phyloP scores from a whole-genome alignment of 495 filamentous ascomycete species.

The Aspergillus wentii region DNA sequence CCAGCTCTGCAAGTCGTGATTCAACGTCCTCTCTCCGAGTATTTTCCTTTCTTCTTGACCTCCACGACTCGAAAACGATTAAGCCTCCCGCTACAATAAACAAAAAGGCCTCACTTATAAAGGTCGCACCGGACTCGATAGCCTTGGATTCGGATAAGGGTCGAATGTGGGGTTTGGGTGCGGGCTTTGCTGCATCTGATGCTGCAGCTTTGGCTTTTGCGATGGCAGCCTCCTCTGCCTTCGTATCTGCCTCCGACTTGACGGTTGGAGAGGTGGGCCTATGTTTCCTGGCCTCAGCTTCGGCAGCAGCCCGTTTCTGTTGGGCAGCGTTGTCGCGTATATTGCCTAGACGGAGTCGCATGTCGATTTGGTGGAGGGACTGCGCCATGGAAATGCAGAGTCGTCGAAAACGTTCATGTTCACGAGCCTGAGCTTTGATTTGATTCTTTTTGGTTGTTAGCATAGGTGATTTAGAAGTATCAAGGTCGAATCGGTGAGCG shows the following conservation, averaged over 20 bases:
- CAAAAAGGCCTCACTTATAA: conserved; percentile 87
- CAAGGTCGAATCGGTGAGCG: too few species aligned
- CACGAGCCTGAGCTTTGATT: conserved; percentile 91
- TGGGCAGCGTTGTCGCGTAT: conserved; percentile 71
- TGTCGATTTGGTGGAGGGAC: conserved; percentile 83
- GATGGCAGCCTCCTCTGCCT: conserved; percentile 53
- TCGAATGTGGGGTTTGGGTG: conserved; percentile 52
- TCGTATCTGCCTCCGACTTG: conserved; percentile 69
- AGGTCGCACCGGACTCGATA: conserved; percentile 92
- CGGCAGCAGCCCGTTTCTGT: conserved; percentile 45
- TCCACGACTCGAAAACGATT: conserved; percentile 77
- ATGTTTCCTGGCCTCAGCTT: conserved; percentile 48
- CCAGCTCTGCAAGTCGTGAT: conserved; percentile 60
- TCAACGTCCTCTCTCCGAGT: conserved; percentile 71
- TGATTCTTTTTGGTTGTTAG: conserved; percentile 67
- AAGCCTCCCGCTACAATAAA: conserved; percentile 73
- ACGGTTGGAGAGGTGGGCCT: conserved; percentile 72
- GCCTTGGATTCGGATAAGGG: conserved; percentile 88
- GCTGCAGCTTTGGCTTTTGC: conserved; percentile 46
- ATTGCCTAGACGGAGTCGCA: conserved; percentile 81
- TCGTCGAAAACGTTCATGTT: conserved; percentile 86
- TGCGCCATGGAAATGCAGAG: conserved; percentile 74
- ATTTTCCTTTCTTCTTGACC: conserved; percentile 71
- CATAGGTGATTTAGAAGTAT: too few species aligned
- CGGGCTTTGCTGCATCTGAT: conserved; percentile 39